Conservation (phyloP, 352 stramenopile species). For the Pythium pyrilobum region DNA sequence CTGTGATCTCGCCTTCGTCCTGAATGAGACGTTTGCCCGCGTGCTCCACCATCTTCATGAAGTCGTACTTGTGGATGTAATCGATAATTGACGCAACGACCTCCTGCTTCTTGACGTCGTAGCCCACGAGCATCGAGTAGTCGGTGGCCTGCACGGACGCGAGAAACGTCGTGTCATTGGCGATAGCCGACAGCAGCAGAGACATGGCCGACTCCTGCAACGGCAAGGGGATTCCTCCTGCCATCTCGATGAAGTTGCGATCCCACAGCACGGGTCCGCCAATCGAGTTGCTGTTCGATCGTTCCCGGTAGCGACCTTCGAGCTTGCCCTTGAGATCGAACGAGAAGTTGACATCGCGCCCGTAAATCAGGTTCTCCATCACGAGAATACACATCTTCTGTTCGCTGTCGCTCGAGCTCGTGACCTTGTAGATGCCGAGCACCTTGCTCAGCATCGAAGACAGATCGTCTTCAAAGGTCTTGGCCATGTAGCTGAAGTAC, state of each 20-base stretch:
- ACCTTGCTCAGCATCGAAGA: constrained; percentile 88
- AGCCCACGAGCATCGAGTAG: constrained; percentile 87
- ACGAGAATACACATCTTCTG: constrained; percentile 85
- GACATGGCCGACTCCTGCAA: constrained; percentile 81
- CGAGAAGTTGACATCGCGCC: constrained; percentile 78
- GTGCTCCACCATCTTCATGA: constrained; percentile 89
- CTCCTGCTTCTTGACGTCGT: constrained; percentile 83
- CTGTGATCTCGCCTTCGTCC: constrained; percentile 85
- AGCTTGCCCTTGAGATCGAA: constrained; percentile 89
- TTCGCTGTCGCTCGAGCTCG: constrained; percentile 62
- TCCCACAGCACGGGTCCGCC: constrained; percentile 67
- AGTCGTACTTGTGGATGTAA: constrained; percentile 90
- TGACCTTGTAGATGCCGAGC: constrained; percentile 83
- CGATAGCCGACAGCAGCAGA: constrained; percentile 73
- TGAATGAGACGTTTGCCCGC: constrained; percentile 85
- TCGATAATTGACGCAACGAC: constrained; percentile 87
- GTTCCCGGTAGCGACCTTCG: constrained; percentile 69
- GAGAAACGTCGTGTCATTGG: constrained; percentile 85
- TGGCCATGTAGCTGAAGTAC: constrained; percentile 88
- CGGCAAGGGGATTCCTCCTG: constrained; percentile 71
- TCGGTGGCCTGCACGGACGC: constrained; percentile 79
- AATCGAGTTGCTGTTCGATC: constrained; percentile 10
- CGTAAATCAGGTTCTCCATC: constrained; percentile 88
- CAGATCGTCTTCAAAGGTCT: constrained; percentile 81
- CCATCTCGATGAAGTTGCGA: constrained; percentile 84